Evolutionary conservation across 108 stramenopile genomes (phyloP), one percentile per base, ranked within the genome.

Genomic region (Nitzschia sp.): DNA sequence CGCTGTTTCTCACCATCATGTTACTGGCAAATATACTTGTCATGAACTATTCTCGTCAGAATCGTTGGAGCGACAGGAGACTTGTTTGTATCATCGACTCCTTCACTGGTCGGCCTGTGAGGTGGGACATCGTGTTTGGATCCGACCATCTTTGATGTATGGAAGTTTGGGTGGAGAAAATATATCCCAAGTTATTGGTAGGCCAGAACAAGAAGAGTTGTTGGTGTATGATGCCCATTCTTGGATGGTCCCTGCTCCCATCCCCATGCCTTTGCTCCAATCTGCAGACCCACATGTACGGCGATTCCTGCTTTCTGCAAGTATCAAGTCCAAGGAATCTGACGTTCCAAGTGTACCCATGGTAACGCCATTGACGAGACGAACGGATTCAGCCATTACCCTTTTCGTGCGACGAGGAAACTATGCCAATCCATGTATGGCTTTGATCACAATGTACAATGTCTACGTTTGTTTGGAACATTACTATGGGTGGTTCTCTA

Each of bases 381-480:
- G 0, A 17, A 38, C 1, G 25, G 26, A 34, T 19, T 37, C 51
- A 14, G 64, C 6, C 17, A 53, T 55, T 25, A 67, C 66, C 6
- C 24, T 67, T 3, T 39, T 67, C 1, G 66, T 67, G 20, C 53
- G 54, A 2, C 57, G 69, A 29, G 57, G 57, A 10, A 39, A 40
- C 25, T 70, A 70, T 51, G 69, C 69, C 7, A 70, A 70, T 50
- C 69, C 69, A 21, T 70, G 69, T 46, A 70, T 70, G 69, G 69
- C 69, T 2, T 14, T 70, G 10, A 20, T 70, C 3, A 41, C 69
- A 0, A 70, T 70, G 46, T 70, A 70, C 57, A 70, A 70, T 25
- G 50, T 51, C 12, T 70, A 51, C 22, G 38, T 70, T 19, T 29
- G 51, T 6, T 25, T 68, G 55, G 48, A 70, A 40, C 43, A 59